A percentile compares a stretch with the other conserved stretches of the same genome.
These are phyloP conservation scores for Aspergillus sp. DNA, from an alignment of 2,329 filamentous ascomycete species.

Conservation along the genomic window DNA sequence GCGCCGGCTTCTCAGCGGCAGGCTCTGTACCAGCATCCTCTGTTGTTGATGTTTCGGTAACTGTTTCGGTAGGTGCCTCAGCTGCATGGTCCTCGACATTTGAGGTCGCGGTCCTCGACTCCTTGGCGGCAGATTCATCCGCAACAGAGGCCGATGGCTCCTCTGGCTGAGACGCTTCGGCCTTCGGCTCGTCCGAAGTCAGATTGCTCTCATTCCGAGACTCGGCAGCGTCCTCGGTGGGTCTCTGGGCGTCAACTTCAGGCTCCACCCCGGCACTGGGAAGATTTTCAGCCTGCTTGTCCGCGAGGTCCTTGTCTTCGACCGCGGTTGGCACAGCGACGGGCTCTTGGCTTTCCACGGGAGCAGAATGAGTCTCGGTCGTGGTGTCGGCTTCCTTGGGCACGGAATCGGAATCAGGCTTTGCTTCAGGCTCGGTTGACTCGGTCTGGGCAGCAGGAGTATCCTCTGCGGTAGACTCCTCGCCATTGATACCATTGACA, in stretches of 20 bases:
- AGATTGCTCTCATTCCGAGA: background rate
- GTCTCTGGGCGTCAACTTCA: background rate
- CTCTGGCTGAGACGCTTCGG: slow-evolving; percentile 1
- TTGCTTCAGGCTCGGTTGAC: background rate
- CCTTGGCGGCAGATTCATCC: slow-evolving; percentile 3
- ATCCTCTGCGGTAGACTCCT: background rate
- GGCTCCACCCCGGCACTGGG: background rate
- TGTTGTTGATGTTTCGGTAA: too few relatives aligned
- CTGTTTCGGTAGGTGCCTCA: slow-evolving; percentile 1
- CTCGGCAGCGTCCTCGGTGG: background rate
- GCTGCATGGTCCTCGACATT: background rate
- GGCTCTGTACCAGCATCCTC: slow-evolving; percentile 5
- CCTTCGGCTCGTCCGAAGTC: slow-evolving; percentile 1
- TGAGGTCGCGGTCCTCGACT: slow-evolving; percentile 4
- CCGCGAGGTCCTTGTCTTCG: too few relatives aligned
- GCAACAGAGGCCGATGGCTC: background rate
- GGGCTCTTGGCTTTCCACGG: background rate
- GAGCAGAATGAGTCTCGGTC: background rate
- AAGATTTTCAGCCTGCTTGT: background rate
- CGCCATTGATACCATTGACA: background rate
- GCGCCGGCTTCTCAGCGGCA: slow-evolving; percentile 3
- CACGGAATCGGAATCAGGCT: background rate
- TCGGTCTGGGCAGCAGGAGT: background rate
- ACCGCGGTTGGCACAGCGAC: background rate
- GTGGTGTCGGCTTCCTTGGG: background rate